Percentiles rank a stretch among this genome's conserved stretches.
Conservation (phyloP, 345 rosid genomes). For the Lumnitzera racemosa region DNA sequence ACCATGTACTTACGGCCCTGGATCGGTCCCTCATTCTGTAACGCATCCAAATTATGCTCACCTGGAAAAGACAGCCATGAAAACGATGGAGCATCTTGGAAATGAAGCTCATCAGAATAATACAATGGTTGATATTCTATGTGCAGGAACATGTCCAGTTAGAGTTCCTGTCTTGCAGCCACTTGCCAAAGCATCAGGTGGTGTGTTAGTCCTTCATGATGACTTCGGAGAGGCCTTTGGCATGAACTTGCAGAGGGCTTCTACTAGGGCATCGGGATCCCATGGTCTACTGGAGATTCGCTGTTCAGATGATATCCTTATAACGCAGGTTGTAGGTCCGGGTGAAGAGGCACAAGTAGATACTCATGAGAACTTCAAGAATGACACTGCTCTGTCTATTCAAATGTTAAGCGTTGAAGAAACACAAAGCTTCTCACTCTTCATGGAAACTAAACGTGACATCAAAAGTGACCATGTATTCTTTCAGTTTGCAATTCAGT, state of each 20-base stretch:
- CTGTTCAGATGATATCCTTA: conserved; percentile 85
- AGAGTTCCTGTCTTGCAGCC: conserved; percentile 86
- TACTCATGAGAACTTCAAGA: conserved; percentile 61
- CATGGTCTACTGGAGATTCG: conserved; percentile 87
- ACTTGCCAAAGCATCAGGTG: conserved; percentile 91
- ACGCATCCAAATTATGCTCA: conserved; percentile 81
- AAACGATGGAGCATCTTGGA: conserved; percentile 86
- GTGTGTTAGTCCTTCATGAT: conserved; percentile 91
- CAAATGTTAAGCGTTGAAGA: conserved; percentile 91
- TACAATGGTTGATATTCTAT: conserved; percentile 83
- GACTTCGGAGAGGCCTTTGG: conserved; percentile 99
- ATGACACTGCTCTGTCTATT: conserved; percentile 54
- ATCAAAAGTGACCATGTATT: conserved; percentile 58
- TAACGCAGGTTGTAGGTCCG: conserved; percentile 94
- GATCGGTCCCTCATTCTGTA: conserved; percentile 81
- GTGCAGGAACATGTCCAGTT: conserved; percentile 97
- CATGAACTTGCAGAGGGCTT: conserved; percentile 91
- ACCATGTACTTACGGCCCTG: conserved; percentile 89
- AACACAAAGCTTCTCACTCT: conserved; percentile 82
- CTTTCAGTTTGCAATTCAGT: conserved; percentile 82
- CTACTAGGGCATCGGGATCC: conserved; percentile 75
- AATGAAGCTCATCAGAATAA: conserved; percentile 62
- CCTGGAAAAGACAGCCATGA: conserved; percentile 77
- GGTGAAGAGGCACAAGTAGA: conserved; percentile 91
- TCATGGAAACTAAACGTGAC: conserved; percentile 82